These are phyloP conservation scores for Hypseocharis bilobata DNA, from an alignment of 441 rosid genomes.

Conservation along the genomic window DNA sequence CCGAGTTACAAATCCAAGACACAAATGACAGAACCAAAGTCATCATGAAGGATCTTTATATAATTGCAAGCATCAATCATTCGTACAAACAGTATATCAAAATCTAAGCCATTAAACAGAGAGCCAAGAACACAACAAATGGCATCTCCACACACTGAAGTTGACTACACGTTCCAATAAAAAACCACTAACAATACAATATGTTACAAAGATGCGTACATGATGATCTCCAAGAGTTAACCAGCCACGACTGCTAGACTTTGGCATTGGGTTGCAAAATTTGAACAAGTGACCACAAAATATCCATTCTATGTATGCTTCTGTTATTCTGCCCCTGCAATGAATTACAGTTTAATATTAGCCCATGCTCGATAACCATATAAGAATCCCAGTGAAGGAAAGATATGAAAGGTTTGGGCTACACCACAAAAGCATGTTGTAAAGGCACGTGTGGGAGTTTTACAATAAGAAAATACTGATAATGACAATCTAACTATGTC, in stretches of 20 bases:
- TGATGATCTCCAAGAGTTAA: slow-evolving; percentile 19
- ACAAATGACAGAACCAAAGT: no score
- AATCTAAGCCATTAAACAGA: slow-evolving; percentile 4
- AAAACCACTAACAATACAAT: slow-evolving; percentile 24
- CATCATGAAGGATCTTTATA: slow-evolving; percentile 8
- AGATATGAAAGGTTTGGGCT: no score
- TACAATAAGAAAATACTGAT: no score
- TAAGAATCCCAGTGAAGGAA: no score
- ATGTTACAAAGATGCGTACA: slow-evolving; percentile 26
- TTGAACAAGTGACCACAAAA: slow-evolving; percentile 82
- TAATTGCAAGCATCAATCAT: slow-evolving; percentile 14
- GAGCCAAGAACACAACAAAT: not conserved
- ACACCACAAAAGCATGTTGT: no score
- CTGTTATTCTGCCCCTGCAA: slow-evolving; percentile 69
- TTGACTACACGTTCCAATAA: slow-evolving; percentile 17
- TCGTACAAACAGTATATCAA: slow-evolving; percentile 14
- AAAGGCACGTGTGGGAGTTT: no score
- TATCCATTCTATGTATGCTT: slow-evolving; percentile 77
- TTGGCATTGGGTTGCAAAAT: slow-evolving; percentile 58
- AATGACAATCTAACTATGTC: no score
- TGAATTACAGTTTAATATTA: slow-evolving; percentile 15
- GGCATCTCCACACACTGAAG: slow-evolving; percentile 16
- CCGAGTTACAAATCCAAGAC: no score
- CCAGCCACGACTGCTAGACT: slow-evolving; percentile 26
- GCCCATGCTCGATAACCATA: not conserved